Percentiles rank a stretch among this genome's conserved stretches.
phyloP scores from a whole-genome alignment of 1,284 basidiomycete species.

The Chiua sp. region DNA sequence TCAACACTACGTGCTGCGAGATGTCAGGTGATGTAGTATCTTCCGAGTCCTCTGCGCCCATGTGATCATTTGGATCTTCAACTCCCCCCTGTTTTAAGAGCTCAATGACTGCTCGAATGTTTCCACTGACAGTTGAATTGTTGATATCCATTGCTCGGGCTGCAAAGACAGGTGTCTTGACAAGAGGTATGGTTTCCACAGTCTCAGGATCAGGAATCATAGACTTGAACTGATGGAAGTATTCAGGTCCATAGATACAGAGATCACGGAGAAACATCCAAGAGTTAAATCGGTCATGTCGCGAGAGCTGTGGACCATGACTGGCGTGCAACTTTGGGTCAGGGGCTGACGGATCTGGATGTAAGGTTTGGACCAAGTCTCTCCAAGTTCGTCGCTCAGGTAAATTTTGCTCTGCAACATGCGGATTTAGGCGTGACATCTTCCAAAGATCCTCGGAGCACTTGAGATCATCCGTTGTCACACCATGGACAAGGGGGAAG shows the following conservation, averaged over 20 bases:
- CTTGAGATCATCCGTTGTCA: slow-evolving; percentile 25
- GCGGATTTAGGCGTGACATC: slow-evolving; percentile 6
- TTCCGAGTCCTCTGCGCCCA: too few relatives aligned
- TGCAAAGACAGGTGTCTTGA: neutral
- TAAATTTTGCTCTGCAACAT: too few relatives aligned
- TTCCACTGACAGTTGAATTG: neutral
- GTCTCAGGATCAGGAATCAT: neutral
- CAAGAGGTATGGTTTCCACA: neutral
- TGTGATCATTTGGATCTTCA: too few relatives aligned
- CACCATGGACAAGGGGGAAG: slow-evolving; percentile 28
- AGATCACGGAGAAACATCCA: neutral
- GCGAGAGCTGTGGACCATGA: neutral
- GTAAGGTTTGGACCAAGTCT: too few relatives aligned
- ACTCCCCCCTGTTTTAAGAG: neutral
- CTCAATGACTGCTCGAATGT: neutral
- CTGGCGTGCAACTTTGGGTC: too few relatives aligned
- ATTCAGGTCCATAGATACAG: neutral
- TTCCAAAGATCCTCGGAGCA: slow-evolving; percentile 35
- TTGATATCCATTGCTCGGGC: neutral
- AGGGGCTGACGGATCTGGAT: neutral
- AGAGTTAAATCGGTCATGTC: neutral
- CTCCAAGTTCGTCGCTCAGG: neutral
- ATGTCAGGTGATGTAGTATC: too few relatives aligned
- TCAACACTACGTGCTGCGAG: too few relatives aligned
- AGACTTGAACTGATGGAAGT: neutral